phyloP scores from a whole-genome alignment of 257 asterid species.

The Lithospermum erythrorhizon region DNA sequence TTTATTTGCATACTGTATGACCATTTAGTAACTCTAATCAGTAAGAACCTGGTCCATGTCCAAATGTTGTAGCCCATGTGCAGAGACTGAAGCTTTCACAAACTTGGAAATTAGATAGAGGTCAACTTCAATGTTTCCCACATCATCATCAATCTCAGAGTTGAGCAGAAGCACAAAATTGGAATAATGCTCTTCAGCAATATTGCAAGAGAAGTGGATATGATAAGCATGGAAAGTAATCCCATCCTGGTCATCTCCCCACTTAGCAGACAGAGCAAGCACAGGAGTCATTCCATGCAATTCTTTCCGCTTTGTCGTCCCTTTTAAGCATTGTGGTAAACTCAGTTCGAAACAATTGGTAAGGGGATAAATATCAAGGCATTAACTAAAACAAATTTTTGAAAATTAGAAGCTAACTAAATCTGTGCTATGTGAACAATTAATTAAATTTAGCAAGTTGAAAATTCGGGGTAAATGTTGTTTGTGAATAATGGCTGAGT shows the following conservation, averaged over 20 bases:
- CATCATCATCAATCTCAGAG: conserved; percentile 1
- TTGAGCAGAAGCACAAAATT: not conserved
- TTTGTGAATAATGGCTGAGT: too few species aligned
- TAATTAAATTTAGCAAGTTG: too few species aligned
- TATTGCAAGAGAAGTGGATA: not conserved
- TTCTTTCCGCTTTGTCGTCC: not conserved
- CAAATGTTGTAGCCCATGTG: not conserved
- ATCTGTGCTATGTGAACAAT: too few species aligned
- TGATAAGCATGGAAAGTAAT: not conserved
- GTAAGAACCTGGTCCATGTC: not conserved
- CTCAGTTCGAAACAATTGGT: not conserved
- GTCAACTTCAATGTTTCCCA: conserved; percentile 1
- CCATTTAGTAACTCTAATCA: too few species aligned
- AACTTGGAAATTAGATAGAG: not conserved
- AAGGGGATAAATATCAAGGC: too few species aligned
- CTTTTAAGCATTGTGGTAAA: not conserved
- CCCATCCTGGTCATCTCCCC: not conserved
- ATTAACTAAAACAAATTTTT: too few species aligned
- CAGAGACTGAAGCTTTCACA: not conserved
- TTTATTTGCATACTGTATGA: not conserved
- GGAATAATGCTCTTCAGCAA: not conserved
- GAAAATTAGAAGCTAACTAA: too few species aligned
- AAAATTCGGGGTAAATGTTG: too few species aligned
- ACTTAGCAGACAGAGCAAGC: not conserved
- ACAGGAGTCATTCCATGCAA: not conserved